phyloP scores from a whole-genome alignment of 345 rosid species.

The Syzygium aqueum region DNA sequence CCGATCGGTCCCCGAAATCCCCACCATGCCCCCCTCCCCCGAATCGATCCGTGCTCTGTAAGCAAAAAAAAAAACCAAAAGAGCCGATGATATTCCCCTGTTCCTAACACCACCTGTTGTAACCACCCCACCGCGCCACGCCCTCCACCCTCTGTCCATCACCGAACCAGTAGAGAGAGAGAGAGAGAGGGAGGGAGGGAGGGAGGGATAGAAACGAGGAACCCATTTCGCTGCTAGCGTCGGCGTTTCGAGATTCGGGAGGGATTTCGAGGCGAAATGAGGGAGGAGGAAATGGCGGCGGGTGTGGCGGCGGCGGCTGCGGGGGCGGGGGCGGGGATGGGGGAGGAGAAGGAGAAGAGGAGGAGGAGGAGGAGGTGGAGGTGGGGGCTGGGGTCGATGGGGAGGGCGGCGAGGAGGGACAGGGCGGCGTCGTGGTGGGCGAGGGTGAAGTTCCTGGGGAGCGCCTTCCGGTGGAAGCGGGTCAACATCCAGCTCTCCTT shows the following conservation, averaged over 20 bases:
- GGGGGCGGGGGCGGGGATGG: neutral
- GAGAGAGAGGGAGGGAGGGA: neutral
- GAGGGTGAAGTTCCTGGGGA: conserved; percentile 5
- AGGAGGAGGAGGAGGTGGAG: neutral
- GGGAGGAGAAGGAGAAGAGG: neutral
- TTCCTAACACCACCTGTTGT: neutral
- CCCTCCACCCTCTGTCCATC: neutral
- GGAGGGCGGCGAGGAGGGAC: conserved; percentile 3
- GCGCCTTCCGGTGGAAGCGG: conserved; percentile 11
- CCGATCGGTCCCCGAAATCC: neutral
- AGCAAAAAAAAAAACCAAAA: neutral
- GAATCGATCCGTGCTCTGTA: neutral
- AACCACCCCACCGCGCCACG: neutral
- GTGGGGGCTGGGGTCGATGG: neutral
- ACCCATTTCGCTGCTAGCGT: neutral
- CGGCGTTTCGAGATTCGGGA: neutral
- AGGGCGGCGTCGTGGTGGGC: neutral
- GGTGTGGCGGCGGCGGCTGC: neutral
- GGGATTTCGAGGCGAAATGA: neutral
- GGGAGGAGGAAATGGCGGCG: neutral
- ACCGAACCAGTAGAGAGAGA: neutral
- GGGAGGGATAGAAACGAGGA: neutral
- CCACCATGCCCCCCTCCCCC: neutral
- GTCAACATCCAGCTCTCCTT: conserved; percentile 7
- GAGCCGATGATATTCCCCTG: neutral